A percentile compares a stretch with the other conserved stretches of the same genome.
Conservation (phyloP, 2,329 filamentous ascomycete genomes). For the Cercospora zeae-maydis region DNA sequence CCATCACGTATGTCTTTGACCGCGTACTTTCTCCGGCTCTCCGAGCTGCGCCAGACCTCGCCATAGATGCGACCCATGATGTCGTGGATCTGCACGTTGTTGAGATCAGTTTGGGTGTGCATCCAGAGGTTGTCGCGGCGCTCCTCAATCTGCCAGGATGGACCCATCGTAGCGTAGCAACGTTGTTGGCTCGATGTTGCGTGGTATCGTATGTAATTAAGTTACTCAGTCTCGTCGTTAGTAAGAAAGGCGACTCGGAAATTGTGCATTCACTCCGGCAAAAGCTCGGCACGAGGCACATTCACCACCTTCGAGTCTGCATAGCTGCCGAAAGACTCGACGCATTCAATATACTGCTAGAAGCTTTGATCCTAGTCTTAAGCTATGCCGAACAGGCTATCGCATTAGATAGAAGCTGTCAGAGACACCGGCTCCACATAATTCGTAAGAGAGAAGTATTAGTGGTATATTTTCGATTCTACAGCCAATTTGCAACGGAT, state of each 20-base stretch:
- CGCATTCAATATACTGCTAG: not conserved
- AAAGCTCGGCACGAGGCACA: not conserved
- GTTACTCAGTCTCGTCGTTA: not conserved
- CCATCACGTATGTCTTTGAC: not conserved
- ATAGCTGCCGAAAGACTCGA: not conserved
- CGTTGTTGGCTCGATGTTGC: not conserved
- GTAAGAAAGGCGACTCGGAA: not conserved
- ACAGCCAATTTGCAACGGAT: no score
- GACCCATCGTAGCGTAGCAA: not conserved
- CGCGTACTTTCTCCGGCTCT: not conserved
- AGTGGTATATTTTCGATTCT: no score
- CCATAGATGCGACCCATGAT: constrained; percentile 10
- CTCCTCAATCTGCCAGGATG: not conserved
- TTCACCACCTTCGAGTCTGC: not conserved
- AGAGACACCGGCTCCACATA: not conserved
- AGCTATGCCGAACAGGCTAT: not conserved
- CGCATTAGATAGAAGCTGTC: not conserved
- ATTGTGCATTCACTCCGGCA: not conserved
- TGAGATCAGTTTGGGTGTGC: constrained; percentile 1
- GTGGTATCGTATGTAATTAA: not conserved
- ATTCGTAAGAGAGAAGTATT: not conserved
- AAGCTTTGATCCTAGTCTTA: not conserved
- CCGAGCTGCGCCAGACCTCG: not conserved
- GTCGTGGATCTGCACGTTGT: not conserved
- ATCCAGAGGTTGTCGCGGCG: not conserved